phyloP scores from a whole-genome alignment of 176 grass and related monocot species.

The Oryza glumipatula region DNA sequence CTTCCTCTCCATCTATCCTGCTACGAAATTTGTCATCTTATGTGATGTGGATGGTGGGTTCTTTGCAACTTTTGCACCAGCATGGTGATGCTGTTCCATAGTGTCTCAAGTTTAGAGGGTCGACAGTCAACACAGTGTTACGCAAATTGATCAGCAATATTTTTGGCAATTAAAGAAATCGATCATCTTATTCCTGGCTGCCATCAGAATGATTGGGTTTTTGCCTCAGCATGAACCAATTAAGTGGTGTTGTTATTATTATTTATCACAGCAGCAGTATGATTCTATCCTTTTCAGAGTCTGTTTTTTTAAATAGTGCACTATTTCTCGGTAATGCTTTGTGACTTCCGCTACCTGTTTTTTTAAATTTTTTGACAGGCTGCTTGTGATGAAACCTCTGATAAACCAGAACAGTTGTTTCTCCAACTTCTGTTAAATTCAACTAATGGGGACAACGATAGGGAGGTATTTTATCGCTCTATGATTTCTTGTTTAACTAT shows the following conservation, averaged over 20 bases:
- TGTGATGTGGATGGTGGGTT: background rate
- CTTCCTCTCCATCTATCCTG: slow-evolving; percentile 11
- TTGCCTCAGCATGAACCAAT: background rate
- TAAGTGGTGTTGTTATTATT: slow-evolving; percentile 11
- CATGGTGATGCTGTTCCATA: slow-evolving; percentile 17
- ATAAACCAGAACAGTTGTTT: slow-evolving; percentile 64
- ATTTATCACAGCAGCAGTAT: slow-evolving; percentile 11
- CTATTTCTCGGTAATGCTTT: background rate
- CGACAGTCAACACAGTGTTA: slow-evolving; percentile 4
- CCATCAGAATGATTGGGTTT: background rate
- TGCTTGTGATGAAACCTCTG: slow-evolving; percentile 71
- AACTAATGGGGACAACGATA: slow-evolving; percentile 48
- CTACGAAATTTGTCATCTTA: slow-evolving; percentile 12
- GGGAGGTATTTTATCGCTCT: slow-evolving; percentile 56
- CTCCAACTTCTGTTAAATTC: slow-evolving; percentile 76
- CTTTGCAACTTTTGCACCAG: background rate
- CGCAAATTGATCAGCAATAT: slow-evolving; percentile 3
- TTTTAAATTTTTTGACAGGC: slow-evolving; percentile 52
- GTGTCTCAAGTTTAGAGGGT: background rate
- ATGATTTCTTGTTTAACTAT: slow-evolving; percentile 21
- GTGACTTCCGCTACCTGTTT: slow-evolving; percentile 15
- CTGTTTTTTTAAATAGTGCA: background rate
- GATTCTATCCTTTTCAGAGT: background rate
- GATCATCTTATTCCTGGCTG: background rate
- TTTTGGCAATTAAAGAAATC: slow-evolving; percentile 13